A percentile compares a stretch with the other conserved stretches of the same genome.
These are phyloP conservation scores for Saururus chinensis DNA, from an alignment of 164 flowering plant genomes.

Conservation along the genomic window DNA sequence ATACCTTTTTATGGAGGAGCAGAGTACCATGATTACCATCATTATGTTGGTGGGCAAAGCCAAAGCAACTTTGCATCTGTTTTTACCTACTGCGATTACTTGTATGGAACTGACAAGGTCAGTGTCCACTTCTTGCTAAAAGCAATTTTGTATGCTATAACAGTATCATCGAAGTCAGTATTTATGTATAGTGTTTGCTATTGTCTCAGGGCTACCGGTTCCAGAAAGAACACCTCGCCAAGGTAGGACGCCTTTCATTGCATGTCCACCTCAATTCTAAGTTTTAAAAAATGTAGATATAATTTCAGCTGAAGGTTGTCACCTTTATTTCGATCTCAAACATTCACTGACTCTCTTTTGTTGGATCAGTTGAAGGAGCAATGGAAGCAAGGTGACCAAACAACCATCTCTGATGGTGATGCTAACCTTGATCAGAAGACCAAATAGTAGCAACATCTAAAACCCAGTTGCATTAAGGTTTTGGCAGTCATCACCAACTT, in stretches of 20 bases:
- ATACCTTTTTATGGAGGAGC: slow-evolving; percentile 97
- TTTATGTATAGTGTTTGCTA: background rate
- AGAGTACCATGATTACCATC: slow-evolving; percentile 95
- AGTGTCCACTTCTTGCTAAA: background rate
- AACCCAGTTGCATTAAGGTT: background rate
- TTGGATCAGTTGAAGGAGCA: slow-evolving; percentile 31
- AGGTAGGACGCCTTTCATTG: slow-evolving; percentile 28
- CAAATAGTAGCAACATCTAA: slow-evolving; percentile 16
- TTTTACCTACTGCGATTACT: slow-evolving; percentile 92
- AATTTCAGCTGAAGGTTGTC: background rate
- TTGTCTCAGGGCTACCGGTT: slow-evolving; percentile 69
- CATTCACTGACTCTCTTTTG: background rate
- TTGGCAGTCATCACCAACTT: background rate
- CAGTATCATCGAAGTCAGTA: background rate
- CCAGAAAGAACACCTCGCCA: slow-evolving; percentile 58
- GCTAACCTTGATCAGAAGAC: slow-evolving; percentile 20
- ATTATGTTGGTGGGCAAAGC: slow-evolving; percentile 92
- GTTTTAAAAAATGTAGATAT: background rate
- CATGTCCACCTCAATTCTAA: background rate
- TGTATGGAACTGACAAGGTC: slow-evolving; percentile 97
- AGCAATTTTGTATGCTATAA: background rate
- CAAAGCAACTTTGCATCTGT: slow-evolving; percentile 91
- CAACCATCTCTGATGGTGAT: slow-evolving; percentile 12
- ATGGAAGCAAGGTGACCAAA: slow-evolving; percentile 15
- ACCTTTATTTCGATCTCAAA: background rate